Percentiles rank a stretch among this genome's conserved stretches.
Conservation (phyloP, 2,329 filamentous ascomycete genomes). For the Periglandula ipomoeae region DNA sequence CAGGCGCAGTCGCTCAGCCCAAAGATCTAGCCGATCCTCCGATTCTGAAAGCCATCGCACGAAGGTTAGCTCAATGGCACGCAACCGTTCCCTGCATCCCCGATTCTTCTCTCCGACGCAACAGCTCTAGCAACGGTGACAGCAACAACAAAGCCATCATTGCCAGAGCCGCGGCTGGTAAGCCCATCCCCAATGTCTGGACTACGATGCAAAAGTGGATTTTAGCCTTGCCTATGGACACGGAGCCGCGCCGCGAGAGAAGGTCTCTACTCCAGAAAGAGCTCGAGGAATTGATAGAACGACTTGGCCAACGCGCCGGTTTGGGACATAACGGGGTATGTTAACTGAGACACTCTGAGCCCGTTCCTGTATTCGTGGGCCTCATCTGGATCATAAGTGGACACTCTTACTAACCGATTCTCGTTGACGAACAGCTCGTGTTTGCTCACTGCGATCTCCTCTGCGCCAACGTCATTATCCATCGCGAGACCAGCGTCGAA, state of each 20-base stretch:
- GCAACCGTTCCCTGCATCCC: conserved; percentile 55
- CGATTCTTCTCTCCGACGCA: conserved; percentile 17
- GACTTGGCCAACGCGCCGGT: conserved; percentile 68
- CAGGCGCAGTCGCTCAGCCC: conserved; percentile 69
- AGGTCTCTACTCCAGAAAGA: conserved; percentile 65
- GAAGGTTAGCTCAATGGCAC: conserved; percentile 87
- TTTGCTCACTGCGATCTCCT: conserved; percentile 94
- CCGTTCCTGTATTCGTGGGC: not conserved
- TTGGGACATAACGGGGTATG: conserved; percentile 66
- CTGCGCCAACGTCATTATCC: conserved; percentile 91
- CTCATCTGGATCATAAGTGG: not conserved
- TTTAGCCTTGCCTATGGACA: conserved; percentile 66
- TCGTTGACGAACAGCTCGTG: conserved; percentile 49
- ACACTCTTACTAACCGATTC: conserved; percentile 7
- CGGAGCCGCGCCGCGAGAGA: conserved; percentile 57
- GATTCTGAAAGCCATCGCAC: conserved; percentile 76
- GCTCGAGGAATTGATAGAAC: conserved; percentile 57
- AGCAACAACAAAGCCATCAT: conserved; percentile 31
- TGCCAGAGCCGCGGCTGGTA: conserved; percentile 50
- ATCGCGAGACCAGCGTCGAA: conserved; percentile 30
- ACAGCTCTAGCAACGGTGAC: conserved; percentile 28
- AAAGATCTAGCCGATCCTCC: conserved; percentile 67
- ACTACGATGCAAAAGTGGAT: conserved; percentile 97
- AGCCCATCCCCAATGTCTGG: conserved; percentile 81
- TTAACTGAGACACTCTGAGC: conserved; percentile 10